Conservation (phyloP, 371 early-diverging fungal genomes). For the Mortierella sp. region DNA sequence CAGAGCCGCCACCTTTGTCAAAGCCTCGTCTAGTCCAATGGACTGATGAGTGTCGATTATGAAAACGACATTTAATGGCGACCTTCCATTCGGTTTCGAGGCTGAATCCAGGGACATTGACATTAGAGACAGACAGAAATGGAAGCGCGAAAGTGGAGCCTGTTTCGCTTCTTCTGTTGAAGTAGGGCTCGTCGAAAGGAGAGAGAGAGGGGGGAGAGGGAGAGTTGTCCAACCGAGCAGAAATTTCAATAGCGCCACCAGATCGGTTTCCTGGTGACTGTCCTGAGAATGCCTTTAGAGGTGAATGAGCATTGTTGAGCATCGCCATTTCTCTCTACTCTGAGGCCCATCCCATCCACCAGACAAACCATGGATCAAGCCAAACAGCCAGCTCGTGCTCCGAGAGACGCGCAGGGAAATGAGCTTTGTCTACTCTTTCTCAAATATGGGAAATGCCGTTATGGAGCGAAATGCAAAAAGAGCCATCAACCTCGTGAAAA, state of each 20-base stretch:
- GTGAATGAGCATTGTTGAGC: too few species aligned
- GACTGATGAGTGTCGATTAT: slow-evolving; percentile 40
- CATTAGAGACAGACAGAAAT: not conserved
- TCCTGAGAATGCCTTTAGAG: too few species aligned
- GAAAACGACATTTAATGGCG: slow-evolving; percentile 40
- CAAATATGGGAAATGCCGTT: slow-evolving; percentile 51
- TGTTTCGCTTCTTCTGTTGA: too few species aligned
- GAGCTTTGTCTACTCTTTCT: slow-evolving; percentile 46
- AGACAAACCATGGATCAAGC: too few species aligned
- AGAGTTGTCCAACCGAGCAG: too few species aligned
- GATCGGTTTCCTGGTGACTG: too few species aligned
- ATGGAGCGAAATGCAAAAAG: slow-evolving; percentile 47
- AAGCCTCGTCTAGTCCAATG: not conserved
- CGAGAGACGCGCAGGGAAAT: slow-evolving; percentile 38
- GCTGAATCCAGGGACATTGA: slow-evolving; percentile 17
- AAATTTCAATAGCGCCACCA: too few species aligned
- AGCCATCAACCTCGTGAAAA: slow-evolving; percentile 40
- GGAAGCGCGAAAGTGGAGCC: too few species aligned
- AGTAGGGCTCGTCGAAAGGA: too few species aligned
- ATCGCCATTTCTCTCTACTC: too few species aligned
- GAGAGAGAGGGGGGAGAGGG: too few species aligned
- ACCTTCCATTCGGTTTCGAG: slow-evolving; percentile 21
- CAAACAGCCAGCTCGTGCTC: slow-evolving; percentile 19
- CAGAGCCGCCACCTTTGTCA: slow-evolving; percentile 10
- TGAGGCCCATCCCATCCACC: too few species aligned